A percentile compares a stretch with the other conserved stretches of the same genome.
phyloP scores from a whole-genome alignment of 345 rosid genomes.

The Brassica incana region DNA sequence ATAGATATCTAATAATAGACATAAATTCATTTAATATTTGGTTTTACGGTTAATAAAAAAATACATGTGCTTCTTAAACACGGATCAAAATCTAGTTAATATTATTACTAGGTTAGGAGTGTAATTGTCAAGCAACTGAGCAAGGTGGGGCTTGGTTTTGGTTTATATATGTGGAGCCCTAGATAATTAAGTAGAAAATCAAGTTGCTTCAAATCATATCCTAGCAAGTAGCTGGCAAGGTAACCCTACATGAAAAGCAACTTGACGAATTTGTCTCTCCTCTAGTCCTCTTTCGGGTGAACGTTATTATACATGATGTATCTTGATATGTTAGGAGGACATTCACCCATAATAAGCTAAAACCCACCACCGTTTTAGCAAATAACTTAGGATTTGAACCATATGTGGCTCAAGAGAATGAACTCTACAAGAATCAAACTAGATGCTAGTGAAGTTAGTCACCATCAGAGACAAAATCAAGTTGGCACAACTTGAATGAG shows the following conservation, averaged over 20 bases:
- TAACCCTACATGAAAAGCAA: conserved; percentile 39
- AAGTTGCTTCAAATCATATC: conserved; percentile 35
- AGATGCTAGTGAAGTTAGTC: conserved; percentile 10
- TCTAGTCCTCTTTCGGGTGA: background rate
- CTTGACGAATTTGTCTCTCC: conserved; percentile 30
- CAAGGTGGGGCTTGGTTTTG: conserved; percentile 24
- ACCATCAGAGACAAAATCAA: conserved; percentile 25
- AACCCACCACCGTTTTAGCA: background rate
- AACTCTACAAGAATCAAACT: conserved; percentile 5
- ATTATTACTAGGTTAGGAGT: background rate
- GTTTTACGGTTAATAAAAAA: no score
- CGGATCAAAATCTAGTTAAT: background rate
- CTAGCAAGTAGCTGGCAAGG: conserved; percentile 34
- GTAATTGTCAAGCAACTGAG: conserved; percentile 21
- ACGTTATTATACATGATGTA: background rate
- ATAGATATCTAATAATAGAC: no score
- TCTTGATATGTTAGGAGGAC: background rate
- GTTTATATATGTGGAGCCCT: conserved; percentile 34
- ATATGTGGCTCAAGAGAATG: background rate
- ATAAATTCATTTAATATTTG: no score
- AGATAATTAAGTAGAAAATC: conserved; percentile 15
- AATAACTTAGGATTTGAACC: background rate
- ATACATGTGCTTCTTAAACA: no score
- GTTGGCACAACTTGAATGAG: conserved; percentile 35
- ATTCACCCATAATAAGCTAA: background rate